phyloP scores from a whole-genome alignment of 768 basidiomycete genomes.

The Mycena leptocephala region DNA sequence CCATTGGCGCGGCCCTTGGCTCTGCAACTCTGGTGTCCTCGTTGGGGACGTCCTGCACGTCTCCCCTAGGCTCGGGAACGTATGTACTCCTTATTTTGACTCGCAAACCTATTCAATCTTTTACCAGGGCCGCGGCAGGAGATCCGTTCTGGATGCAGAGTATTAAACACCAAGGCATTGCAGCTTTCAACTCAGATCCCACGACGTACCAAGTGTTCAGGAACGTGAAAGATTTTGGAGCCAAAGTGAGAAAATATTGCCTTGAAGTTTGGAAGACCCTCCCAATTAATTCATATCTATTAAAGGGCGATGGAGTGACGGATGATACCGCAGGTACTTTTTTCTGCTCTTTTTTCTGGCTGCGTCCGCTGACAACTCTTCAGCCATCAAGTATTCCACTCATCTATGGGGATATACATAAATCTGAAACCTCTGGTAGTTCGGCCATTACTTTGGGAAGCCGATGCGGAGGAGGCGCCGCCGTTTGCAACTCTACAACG shows the following conservation, averaged over 20 bases:
- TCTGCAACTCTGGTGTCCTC: conserved; percentile 12
- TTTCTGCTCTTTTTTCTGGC: not conserved
- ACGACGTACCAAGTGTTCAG: conserved; percentile 78
- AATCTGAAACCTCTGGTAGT: conserved; percentile 50
- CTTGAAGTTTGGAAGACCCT: not conserved
- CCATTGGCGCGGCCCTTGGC: conserved; percentile 9
- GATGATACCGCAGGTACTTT: conserved; percentile 70
- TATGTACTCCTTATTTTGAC: not conserved
- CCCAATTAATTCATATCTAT: not conserved
- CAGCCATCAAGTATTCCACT: conserved; percentile 75
- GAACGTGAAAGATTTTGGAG: conserved; percentile 76
- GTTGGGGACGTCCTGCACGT: conserved; percentile 55
- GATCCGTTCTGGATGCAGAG: conserved; percentile 82
- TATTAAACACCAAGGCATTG: conserved; percentile 80
- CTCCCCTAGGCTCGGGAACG: conserved; percentile 65
- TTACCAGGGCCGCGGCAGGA: conserved; percentile 57
- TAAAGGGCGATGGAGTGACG: conserved; percentile 74
- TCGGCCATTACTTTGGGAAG: conserved; percentile 74
- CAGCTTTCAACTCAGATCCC: conserved; percentile 76
- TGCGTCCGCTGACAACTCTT: conserved; percentile 23
- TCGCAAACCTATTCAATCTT: not conserved
- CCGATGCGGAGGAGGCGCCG: conserved; percentile 72
- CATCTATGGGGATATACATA: not conserved
- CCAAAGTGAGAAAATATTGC: not conserved
- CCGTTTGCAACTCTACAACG: conserved; percentile 72